Percentiles rank a stretch among this genome's conserved stretches.
phyloP scores from a whole-genome alignment of 2,329 filamentous ascomycete species.

The Arthrobotrys musiformis region DNA sequence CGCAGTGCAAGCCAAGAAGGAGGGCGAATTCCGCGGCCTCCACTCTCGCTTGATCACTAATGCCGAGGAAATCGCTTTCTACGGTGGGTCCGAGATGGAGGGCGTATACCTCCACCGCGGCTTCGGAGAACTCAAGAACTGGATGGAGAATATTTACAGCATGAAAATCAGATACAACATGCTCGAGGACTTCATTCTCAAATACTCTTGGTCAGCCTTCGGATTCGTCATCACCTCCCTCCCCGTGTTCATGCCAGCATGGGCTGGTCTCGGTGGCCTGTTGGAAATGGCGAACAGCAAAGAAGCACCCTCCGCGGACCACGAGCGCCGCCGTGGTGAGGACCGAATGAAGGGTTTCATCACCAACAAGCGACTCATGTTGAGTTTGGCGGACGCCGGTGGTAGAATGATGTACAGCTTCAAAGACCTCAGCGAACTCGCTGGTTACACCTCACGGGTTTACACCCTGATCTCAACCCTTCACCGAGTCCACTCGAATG shows the following conservation, averaged over 20 bases:
- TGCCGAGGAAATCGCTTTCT: slow-evolving; percentile 97
- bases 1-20: slow-evolving; percentile 91
- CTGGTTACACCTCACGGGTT: slow-evolving; percentile 93
- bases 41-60: slow-evolving; percentile 93
- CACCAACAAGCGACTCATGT: slow-evolving; percentile 97
- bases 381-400: slow-evolving; percentile 94
- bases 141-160: slow-evolving; percentile 99
- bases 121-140: slow-evolving; percentile 89
- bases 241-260: slow-evolving; percentile 91
- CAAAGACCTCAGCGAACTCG: slow-evolving; percentile 94
- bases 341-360: slow-evolving; percentile 98
- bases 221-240: slow-evolving; percentile 93
- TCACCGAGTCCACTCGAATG: slow-evolving; percentile 89
- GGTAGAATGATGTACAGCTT: slow-evolving; percentile 99
- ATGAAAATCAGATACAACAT: slow-evolving; percentile 99
- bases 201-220: slow-evolving; percentile 97
- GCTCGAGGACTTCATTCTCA: slow-evolving; percentile 95
- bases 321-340: slow-evolving; percentile 69
- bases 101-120: slow-evolving; percentile 90
- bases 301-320: slow-evolving; percentile 64
- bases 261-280: slow-evolving; percentile 83
- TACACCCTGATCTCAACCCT: slow-evolving; percentile 95
- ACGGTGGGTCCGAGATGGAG: slow-evolving; percentile 94
- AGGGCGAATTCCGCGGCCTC: slow-evolving; percentile 91
- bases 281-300: slow-evolving; percentile 70